Evolutionary conservation across 2,329 filamentous ascomycete genomes (phyloP).

Genomic region (Ophiostoma fasciatum): DNA sequence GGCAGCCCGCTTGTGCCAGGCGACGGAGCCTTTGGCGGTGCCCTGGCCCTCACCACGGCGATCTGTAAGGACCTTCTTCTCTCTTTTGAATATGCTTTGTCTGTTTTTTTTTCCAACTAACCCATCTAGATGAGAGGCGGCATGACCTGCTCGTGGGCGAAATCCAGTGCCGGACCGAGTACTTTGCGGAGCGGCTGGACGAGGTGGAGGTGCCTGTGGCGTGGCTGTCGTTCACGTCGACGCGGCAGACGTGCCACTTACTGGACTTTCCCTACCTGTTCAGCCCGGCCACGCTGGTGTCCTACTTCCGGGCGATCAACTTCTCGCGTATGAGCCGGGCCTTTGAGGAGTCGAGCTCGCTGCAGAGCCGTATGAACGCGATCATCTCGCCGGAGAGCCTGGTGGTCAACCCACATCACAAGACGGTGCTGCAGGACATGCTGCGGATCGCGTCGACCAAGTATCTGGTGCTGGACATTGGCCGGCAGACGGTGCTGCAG

Average conservation of each 20-base stretch:
- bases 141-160: conserved; percentile 50
- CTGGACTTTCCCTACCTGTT: conserved; percentile 75
- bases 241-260: conserved; percentile 54
- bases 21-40: conserved; percentile 60
- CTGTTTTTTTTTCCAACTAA: conserved; percentile 4
- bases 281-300: conserved; percentile 53
- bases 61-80: conserved; percentile 49
- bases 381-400: conserved; percentile 39
- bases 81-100: neutral
- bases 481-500: conserved; percentile 50
- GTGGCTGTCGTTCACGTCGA: conserved; percentile 49
- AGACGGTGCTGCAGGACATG: conserved; percentile 45
- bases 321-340: conserved; percentile 72
- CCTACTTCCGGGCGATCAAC: conserved; percentile 80
- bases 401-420: conserved; percentile 41
- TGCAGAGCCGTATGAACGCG: conserved; percentile 39
- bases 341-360: conserved; percentile 52
- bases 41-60: conserved; percentile 55
- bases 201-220: conserved; percentile 57
- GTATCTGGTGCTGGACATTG: conserved; percentile 55
- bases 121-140: conserved; percentile 40
- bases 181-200: conserved; percentile 63
- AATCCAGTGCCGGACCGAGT: conserved; percentile 58
- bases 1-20: conserved; percentile 55
- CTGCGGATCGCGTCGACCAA: conserved; percentile 53